Evolutionary conservation across 352 stramenopile genomes (phyloP).

Genomic region (Saprolegnia diclina): DNA sequence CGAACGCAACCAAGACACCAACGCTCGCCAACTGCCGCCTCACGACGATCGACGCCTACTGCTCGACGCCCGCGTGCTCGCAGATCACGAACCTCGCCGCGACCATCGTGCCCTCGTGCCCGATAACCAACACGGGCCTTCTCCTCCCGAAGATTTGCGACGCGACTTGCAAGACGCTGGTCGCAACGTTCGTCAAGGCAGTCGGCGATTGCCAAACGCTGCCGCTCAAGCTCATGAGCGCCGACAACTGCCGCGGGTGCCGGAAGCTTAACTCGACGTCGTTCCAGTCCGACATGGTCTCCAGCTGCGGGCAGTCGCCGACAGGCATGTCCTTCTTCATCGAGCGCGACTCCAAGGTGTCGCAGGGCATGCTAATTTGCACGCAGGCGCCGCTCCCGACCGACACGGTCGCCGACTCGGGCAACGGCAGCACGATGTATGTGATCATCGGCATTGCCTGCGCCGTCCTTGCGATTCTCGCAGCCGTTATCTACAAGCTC

Average conservation of each 20-base stretch:
- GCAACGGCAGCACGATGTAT: constrained; percentile 18
- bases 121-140: neutral
- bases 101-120: neutral
- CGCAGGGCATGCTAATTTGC: constrained; percentile 3
- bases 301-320: constrained; percentile 1
- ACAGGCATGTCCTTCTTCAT: constrained; percentile 2
- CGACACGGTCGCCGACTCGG: neutral
- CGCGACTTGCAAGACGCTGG: neutral
- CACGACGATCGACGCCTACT: neutral
- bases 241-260: constrained; percentile 13
- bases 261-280: constrained; percentile 15
- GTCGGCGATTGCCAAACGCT: neutral
- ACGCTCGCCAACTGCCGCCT: neutral
- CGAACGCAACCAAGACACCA: neutral
- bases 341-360: neutral
- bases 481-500: constrained; percentile 27
- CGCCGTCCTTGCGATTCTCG: constrained; percentile 23
- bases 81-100: neutral
- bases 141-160: constrained; percentile 20
- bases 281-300: neutral
- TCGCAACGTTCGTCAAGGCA: neutral
- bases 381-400: neutral
- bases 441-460: constrained; percentile 18
- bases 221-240: neutral
- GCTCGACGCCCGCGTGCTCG: neutral